phyloP scores from a whole-genome alignment of 768 basidiomycete genomes.

The Sarcodon sp. region DNA sequence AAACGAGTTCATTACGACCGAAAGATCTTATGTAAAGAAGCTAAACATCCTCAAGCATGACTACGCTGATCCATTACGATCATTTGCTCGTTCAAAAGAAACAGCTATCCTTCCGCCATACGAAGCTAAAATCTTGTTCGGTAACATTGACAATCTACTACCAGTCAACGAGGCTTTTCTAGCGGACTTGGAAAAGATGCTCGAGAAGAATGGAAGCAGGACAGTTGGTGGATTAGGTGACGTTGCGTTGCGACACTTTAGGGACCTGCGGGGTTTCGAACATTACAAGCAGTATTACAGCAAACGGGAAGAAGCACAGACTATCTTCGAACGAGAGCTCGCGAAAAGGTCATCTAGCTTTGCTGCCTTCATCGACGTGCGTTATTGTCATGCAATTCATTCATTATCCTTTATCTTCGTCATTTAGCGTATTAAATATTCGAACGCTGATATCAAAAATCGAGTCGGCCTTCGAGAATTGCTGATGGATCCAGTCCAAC shows the following conservation, averaged over 20 bases:
- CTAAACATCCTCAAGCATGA: slow-evolving; percentile 73
- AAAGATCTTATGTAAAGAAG: slow-evolving; percentile 78
- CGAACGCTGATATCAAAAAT: slow-evolving; percentile 57
- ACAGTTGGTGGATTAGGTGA: slow-evolving; percentile 66
- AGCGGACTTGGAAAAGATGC: slow-evolving; percentile 69
- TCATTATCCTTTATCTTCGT: slow-evolving; percentile 3
- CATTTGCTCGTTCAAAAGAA: slow-evolving; percentile 62
- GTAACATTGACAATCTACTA: slow-evolving; percentile 83
- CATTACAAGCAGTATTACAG: slow-evolving; percentile 86
- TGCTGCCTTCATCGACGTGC: slow-evolving; percentile 76
- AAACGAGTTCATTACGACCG: slow-evolving; percentile 81
- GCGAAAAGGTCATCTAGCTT: slow-evolving; percentile 74
- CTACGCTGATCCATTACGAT: slow-evolving; percentile 85
- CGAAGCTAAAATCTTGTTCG: slow-evolving; percentile 88
- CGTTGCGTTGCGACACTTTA: slow-evolving; percentile 79
- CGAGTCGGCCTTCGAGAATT: slow-evolving; percentile 84
- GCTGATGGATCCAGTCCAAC: slow-evolving; percentile 93
- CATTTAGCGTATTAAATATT: slow-evolving; percentile 74
- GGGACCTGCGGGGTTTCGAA: slow-evolving; percentile 73
- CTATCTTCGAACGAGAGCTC: slow-evolving; percentile 75
- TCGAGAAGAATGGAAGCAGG: slow-evolving; percentile 41
- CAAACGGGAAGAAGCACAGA: slow-evolving; percentile 87
- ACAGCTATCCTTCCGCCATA: slow-evolving; percentile 83
- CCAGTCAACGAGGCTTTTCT: slow-evolving; percentile 87
- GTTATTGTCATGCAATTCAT: slow-evolving; percentile 13